These are phyloP conservation scores for Striga asiatica DNA, from an alignment of 257 asterid species.

Conservation along the genomic window DNA sequence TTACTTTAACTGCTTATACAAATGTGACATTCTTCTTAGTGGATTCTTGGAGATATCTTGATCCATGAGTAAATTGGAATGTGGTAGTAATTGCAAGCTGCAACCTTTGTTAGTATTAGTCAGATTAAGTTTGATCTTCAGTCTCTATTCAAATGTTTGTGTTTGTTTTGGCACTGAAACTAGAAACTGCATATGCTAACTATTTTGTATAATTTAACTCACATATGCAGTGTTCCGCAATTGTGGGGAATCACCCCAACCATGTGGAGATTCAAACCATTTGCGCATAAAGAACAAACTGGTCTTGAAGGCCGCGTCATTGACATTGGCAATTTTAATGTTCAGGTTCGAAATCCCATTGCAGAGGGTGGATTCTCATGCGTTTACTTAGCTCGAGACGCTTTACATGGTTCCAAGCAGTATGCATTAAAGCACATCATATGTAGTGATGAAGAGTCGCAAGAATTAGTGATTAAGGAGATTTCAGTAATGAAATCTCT, in stretches of 20 bases:
- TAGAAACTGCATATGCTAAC: not conserved
- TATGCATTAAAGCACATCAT: slow-evolving; percentile 89
- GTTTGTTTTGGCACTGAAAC: not conserved
- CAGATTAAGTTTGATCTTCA: not conserved
- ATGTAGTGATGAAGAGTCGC: slow-evolving; percentile 80
- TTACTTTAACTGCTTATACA: no score
- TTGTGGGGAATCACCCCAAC: slow-evolving; percentile 20
- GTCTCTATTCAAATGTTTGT: slow-evolving; percentile 1
- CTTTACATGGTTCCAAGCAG: slow-evolving; percentile 71
- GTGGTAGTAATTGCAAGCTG: not conserved
- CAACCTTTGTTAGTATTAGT: not conserved
- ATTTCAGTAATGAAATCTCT: slow-evolving; percentile 81
- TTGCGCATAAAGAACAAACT: slow-evolving; percentile 68
- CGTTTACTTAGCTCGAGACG: slow-evolving; percentile 83
- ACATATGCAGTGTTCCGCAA: slow-evolving; percentile 27
- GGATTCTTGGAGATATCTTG: not conserved
- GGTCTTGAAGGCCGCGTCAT: slow-evolving; percentile 94
- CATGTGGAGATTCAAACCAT: slow-evolving; percentile 96
- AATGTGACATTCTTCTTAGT: no score
- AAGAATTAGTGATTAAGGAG: slow-evolving; percentile 67
- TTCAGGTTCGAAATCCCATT: slow-evolving; percentile 70
- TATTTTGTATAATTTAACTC: not conserved
- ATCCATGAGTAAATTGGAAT: slow-evolving; percentile 2
- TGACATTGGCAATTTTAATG: slow-evolving; percentile 74
- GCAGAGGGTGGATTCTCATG: slow-evolving; percentile 99